A percentile compares a stretch with the other conserved stretches of the same genome.
Conservation (phyloP, 140 eudicot genomes). For the Ambrosia hybrid region DNA sequence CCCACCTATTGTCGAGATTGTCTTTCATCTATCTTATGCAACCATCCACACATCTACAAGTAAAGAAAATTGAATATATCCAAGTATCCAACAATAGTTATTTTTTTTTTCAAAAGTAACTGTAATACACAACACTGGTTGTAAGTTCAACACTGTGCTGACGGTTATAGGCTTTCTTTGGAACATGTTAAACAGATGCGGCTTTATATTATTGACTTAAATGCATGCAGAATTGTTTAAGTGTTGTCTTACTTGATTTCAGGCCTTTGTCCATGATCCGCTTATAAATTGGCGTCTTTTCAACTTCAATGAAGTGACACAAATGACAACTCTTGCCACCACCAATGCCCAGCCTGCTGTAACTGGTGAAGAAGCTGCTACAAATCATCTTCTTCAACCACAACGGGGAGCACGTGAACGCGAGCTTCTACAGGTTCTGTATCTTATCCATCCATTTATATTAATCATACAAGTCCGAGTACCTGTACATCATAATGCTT, state of each 20-base stretch:
- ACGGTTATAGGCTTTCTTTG: too few relatives aligned
- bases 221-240: background rate
- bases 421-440: slow-evolving; percentile 83
- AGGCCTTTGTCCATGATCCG: slow-evolving; percentile 99
- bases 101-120: too few relatives aligned
- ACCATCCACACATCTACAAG: too few relatives aligned
- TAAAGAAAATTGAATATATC: too few relatives aligned
- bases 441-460: background rate
- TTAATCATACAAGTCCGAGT: background rate
- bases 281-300: slow-evolving; percentile 98
- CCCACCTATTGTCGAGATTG: too few relatives aligned
- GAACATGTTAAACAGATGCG: background rate
- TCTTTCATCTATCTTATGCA: too few relatives aligned
- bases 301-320: slow-evolving; percentile 93
- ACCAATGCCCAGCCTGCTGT: slow-evolving; percentile 59
- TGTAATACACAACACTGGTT: too few relatives aligned
- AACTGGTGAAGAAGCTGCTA: slow-evolving; percentile 60
- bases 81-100: too few relatives aligned
- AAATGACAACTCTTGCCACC: slow-evolving; percentile 67
- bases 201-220: background rate
- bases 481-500: slow-evolving; percentile 2
- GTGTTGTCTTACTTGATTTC: slow-evolving; percentile 11
- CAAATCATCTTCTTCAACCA: slow-evolving; percentile 67
- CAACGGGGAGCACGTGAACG: slow-evolving; percentile 93
- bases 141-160: too few relatives aligned